Conservation (phyloP, 208 protist species). For the Trypanosoma conorhini region DNA sequence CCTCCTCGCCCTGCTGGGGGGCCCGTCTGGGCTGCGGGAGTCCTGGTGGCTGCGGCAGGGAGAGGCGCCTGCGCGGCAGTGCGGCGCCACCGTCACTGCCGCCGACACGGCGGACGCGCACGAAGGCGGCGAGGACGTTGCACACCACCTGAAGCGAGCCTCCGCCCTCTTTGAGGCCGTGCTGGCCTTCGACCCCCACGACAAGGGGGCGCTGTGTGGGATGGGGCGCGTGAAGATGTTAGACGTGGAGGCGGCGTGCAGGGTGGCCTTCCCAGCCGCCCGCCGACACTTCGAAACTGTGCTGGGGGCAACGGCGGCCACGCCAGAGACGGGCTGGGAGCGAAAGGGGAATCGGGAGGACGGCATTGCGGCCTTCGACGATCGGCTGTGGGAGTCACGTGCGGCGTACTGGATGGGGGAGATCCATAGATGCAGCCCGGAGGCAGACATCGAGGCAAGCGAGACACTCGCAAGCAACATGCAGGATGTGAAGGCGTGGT, state of each 20-base stretch:
- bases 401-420: constrained; percentile 19
- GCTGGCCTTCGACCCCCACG: constrained; percentile 34
- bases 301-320: not conserved
- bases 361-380: not conserved
- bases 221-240: constrained; percentile 52
- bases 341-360: not conserved
- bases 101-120: not conserved
- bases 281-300: constrained; percentile 3
- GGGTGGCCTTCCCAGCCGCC: not conserved
- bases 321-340: no score
- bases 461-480: not conserved
- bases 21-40: not conserved
- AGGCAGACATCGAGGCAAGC: not conserved
- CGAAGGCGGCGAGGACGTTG: not conserved
- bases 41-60: not conserved
- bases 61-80: not conserved
- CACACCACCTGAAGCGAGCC: constrained; percentile 31
- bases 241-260: constrained; percentile 6
- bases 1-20: not conserved
- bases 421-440: constrained; percentile 3
- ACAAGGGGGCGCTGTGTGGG: constrained; percentile 56
- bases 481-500: constrained; percentile 12
- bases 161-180: constrained; percentile 47
- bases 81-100: not conserved
- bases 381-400: constrained; percentile 12